Evolutionary conservation across 1,139 yeast genomes (phyloP), one percentile per base, ranked within the genome.

Genomic region (Geotrichum fermentans): DNA sequence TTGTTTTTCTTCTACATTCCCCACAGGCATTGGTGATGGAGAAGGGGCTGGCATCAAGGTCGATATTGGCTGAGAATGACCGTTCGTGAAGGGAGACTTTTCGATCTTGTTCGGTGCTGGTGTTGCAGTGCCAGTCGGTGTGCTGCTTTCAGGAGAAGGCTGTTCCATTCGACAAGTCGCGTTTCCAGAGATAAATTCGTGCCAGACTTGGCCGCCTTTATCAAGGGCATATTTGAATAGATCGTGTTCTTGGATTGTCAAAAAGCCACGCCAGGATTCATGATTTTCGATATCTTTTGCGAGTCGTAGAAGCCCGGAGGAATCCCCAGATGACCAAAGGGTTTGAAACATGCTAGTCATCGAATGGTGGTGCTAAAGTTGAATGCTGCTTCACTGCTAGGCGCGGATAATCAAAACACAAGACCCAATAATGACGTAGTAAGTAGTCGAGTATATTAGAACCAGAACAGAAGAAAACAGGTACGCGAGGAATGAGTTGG

Each of bases 231-330:
- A 55, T 40, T 58, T 59, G 49, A 69, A 68, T 21, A 70, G 48
- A 41, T 61, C 62, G 51, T 70, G 73, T 54, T 71, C 74, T 40
- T 61, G 65, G 8, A 60, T 59, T 16, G 68, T 58, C 40, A 71
- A 55, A 50, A 66, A 69, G 29, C 71, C 67, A 24, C 64, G 57
- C 74, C 75, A 71, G 13, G 61, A 54, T 7, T 66, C 73, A 30
- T 63, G 62, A 2, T 58, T 52, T 43, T 70, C 70, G 32, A 71
- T 63, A 47, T 67, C 68, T 22, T 55, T 58, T 13, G 74, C 74
- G 18, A 70, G 58, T 39, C 55, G 59, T 43, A 60, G 59, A 41
- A 71, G 61, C 38, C 64, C 62, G 43, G 54, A 61, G 10, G 69
- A 61, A 52, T 67, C 61, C 47, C 67, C 64, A 30, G 61, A 45